Evolutionary conservation across 352 stramenopile species (phyloP).

Genomic region (Pythium graminicola): DNA sequence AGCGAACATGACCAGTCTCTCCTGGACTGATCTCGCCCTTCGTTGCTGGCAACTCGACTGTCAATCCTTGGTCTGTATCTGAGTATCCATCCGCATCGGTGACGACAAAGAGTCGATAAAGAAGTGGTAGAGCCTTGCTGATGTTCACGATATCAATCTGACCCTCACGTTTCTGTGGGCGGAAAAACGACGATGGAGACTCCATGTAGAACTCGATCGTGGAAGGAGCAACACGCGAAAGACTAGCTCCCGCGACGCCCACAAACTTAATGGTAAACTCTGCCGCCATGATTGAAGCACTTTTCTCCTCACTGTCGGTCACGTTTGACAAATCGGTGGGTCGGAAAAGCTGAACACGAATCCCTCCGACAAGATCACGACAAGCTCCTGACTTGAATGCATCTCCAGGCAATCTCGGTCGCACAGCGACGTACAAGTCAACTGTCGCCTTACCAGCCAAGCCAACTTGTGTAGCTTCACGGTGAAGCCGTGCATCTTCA

Average conservation of each 20-base stretch:
- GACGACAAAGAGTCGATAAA: conserved; percentile 70
- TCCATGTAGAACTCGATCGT: conserved; percentile 79
- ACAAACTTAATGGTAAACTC: conserved; percentile 89
- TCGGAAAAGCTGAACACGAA: conserved; percentile 80
- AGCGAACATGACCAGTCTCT: conserved; percentile 47
- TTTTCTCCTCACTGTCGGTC: conserved; percentile 38
- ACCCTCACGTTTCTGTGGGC: conserved; percentile 38
- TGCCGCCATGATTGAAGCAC: conserved; percentile 52
- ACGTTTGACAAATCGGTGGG: neutral
- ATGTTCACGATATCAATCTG: conserved; percentile 75
- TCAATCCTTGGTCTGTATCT: conserved; percentile 66
- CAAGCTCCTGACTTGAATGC: conserved; percentile 73
- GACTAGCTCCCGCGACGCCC: conserved; percentile 70
- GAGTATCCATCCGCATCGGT: conserved; percentile 60
- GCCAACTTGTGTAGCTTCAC: conserved; percentile 67
- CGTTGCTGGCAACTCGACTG: conserved; percentile 58
- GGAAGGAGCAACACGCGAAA: conserved; percentile 55
- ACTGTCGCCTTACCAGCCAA: conserved; percentile 55
- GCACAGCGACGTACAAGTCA: conserved; percentile 76
- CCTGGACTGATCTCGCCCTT: conserved; percentile 66
- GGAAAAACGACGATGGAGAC: conserved; percentile 27
- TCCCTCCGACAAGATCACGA: conserved; percentile 78
- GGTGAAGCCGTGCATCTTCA: conserved; percentile 61
- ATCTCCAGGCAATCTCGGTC: conserved; percentile 69
- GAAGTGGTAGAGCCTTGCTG: conserved; percentile 69